Evolutionary conservation across 768 basidiomycete genomes (phyloP), one percentile per base, ranked within the genome.

Genomic region (Boletus bicolor): DNA sequence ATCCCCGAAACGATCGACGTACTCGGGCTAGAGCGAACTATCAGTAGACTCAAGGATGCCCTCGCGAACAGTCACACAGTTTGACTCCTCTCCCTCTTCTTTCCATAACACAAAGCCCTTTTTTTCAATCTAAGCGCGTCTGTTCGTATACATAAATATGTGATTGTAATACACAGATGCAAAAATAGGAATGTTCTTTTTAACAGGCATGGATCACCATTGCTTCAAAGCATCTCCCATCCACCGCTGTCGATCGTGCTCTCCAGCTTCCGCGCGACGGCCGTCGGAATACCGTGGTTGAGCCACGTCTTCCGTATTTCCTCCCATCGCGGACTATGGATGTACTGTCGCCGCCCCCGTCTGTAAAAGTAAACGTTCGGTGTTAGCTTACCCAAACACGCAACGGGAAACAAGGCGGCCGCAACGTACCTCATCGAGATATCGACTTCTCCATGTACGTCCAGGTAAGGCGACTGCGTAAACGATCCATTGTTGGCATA

Each of bases 371-470:
- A 30, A 49, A 14, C 46, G 14, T 37, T 38, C 7, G 34, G 21
- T 1, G 6, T 48, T 24, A 53, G 53, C 21, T 21, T 14, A 34
- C 41, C 42, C 39, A 34, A 43, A 28, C 32, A 7, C 44, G 7
- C n/a, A 44, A 37, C 36, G n/a, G 47, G 24, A 39, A 30, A 14
- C 8, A 4, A 30, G 44, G 44, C 6, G 14, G 26, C 9, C 4
- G 10, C 28, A 34, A 66, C 79, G 54, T 63, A 93, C 94, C 92
- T 85, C 87, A 96, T 92, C 3, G 88, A 89, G 12, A 91, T 77
- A 69, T 98, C 96, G 2, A 93, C 82, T 65, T 98, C 97, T 1
- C 96, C 97, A 57, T 98, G 97, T 1, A 83, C 82, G 64, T 99
- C 97, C 39, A 98, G 80, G 65, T 97, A 98, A 0, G 96, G 94